Evolutionary conservation across 2,329 filamentous ascomycete species (phyloP).

Genomic region (Colletotrichum musicola): DNA sequence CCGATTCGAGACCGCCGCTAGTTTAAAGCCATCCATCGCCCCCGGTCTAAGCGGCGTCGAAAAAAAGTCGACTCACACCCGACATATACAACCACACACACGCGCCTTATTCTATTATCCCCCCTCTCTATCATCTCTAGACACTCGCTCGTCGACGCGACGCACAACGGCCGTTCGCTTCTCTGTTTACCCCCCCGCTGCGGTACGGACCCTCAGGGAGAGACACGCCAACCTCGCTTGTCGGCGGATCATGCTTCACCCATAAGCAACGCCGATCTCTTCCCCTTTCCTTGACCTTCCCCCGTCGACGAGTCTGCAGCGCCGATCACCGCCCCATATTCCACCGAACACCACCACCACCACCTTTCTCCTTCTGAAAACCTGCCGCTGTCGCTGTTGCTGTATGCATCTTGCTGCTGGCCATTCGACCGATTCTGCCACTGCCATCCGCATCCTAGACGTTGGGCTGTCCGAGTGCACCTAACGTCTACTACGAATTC

Average conservation of each 20-base stretch:
- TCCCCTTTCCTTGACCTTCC: slow-evolving; percentile 41
- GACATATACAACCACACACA: background rate
- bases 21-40: slow-evolving; percentile 6
- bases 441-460: slow-evolving; percentile 31
- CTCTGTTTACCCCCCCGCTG: background rate
- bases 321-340: slow-evolving; percentile 31
- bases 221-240: slow-evolving; percentile 25
- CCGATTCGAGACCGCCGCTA: slow-evolving; percentile 14
- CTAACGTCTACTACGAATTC: slow-evolving; percentile 44
- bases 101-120: no score
- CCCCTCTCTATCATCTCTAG: background rate
- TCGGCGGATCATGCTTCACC: slow-evolving; percentile 37
- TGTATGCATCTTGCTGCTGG: slow-evolving; percentile 1
- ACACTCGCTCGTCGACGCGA: slow-evolving; percentile 1
- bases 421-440: slow-evolving; percentile 1
- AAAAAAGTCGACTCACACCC: background rate
- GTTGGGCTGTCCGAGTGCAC: slow-evolving; percentile 47
- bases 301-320: slow-evolving; percentile 44
- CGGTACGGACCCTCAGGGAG: background rate
- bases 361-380: slow-evolving; percentile 3
- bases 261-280: slow-evolving; percentile 33
- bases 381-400: slow-evolving; percentile 14
- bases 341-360: slow-evolving; percentile 17
- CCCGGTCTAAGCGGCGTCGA: background rate
- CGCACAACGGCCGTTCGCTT: background rate